Evolutionary conservation across 1,284 basidiomycete genomes (phyloP).

Genomic region (Ustilago bromivora): DNA sequence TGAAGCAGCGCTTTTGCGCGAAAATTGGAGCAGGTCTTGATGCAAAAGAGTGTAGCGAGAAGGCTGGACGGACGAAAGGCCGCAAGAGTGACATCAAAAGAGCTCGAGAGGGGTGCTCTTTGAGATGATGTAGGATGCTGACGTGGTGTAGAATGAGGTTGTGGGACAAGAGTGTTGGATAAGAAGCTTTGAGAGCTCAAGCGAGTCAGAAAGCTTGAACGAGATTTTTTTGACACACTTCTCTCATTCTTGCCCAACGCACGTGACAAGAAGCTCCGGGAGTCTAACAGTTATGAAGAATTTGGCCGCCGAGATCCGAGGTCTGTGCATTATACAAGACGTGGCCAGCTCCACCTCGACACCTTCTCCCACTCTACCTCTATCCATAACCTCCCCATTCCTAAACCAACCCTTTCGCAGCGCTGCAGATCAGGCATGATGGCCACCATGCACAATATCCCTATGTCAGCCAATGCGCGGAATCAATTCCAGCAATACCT

Average conservation of each 20-base stretch:
- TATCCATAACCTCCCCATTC: neutral
- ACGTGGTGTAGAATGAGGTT: neutral
- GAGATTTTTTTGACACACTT: neutral
- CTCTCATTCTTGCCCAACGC: neutral
- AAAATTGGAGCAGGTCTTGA: neutral
- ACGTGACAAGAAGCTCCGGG: slow-evolving; percentile 1
- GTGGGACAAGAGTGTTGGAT: neutral
- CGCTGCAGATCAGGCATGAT: neutral
- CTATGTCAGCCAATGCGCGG: slow-evolving; percentile 21
- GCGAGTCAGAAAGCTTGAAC: slow-evolving; percentile 7
- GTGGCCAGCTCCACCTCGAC: slow-evolving; percentile 13
- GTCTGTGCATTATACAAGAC: slow-evolving; percentile 12
- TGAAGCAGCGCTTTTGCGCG: slow-evolving; percentile 16
- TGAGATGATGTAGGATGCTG: neutral
- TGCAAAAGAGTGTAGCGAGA: slow-evolving; percentile 16
- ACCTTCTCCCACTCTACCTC: neutral
- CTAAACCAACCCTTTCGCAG: neutral
- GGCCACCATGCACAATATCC: neutral
- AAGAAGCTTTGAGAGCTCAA: neutral
- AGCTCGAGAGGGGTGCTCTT: neutral
- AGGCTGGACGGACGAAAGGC: slow-evolving; percentile 20
- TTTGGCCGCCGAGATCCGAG: slow-evolving; percentile 9
- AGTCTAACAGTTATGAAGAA: slow-evolving; percentile 5
- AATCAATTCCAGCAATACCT: slow-evolving; percentile 39
- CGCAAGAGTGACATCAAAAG: slow-evolving; percentile 38